Conservation (phyloP, 2,329 filamentous ascomycete species). For the Ophiostoma piceae region DNA sequence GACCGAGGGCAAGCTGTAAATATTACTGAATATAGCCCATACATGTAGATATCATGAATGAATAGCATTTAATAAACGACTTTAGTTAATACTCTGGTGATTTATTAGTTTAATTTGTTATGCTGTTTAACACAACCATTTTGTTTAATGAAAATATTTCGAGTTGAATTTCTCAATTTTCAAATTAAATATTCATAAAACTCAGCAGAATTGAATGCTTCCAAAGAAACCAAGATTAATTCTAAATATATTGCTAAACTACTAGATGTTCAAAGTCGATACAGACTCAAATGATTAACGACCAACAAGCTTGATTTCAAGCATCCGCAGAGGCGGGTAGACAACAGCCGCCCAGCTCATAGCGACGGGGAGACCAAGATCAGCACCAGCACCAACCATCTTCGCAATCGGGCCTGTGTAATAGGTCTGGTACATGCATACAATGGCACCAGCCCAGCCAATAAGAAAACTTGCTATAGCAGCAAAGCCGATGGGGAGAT, state of each 20-base stretch:
- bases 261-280: background rate
- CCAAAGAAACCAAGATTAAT: no score
- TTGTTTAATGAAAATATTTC: no score
- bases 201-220: no score
- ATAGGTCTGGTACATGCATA: conserved; percentile 66
- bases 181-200: no score
- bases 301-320: conserved; percentile 28
- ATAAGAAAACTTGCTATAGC: conserved; percentile 57
- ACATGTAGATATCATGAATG: background rate
- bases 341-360: conserved; percentile 29
- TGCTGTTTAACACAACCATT: no score
- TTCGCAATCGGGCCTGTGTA: conserved; percentile 53
- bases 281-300: conserved; percentile 3
- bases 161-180: no score
- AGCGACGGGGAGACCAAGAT: conserved; percentile 30
- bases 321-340: conserved; percentile 29
- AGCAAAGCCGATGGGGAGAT: conserved; percentile 58
- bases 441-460: conserved; percentile 59
- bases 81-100: no score
- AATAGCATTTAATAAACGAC: background rate
- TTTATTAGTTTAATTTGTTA: no score
- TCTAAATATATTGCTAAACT: background rate
- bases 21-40: background rate
- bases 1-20: conserved; percentile 17
- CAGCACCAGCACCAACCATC: conserved; percentile 28